Percentiles rank a stretch among this genome's conserved stretches.
phyloP scores from a whole-genome alignment of 495 filamentous ascomycete species.

The Daldinia grandis region DNA sequence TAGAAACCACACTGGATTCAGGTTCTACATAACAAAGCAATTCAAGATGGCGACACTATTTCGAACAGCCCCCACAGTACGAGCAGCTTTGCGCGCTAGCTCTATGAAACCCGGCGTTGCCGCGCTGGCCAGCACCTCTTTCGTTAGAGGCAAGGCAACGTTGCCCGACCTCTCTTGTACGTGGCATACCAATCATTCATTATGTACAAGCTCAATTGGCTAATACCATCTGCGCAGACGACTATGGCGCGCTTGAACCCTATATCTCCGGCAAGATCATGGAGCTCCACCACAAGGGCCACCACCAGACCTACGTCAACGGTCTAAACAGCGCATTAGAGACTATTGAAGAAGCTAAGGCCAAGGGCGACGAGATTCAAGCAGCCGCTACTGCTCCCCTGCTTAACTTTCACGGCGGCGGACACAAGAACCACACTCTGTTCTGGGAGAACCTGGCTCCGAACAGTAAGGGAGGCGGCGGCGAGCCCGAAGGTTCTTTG shows the following conservation, averaged over 20 bases:
- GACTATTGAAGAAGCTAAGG: constrained; percentile 66
- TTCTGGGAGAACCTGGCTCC: constrained; percentile 99
- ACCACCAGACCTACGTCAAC: constrained; percentile 83
- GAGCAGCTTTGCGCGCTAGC: constrained; percentile 55
- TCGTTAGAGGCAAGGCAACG: constrained; percentile 86
- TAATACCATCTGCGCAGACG: constrained; percentile 60
- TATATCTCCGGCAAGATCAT: constrained; percentile 97
- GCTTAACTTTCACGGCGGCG: constrained; percentile 97
- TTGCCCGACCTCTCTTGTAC: constrained; percentile 94
- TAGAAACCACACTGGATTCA: neutral
- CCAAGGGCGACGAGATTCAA: constrained; percentile 65
- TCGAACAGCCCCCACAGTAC: constrained; percentile 57
- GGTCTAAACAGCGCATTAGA: constrained; percentile 71
- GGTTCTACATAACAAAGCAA: neutral
- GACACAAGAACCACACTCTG: constrained; percentile 91
- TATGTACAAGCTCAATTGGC: neutral
- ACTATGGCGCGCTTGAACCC: constrained; percentile 93
- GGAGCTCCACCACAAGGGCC: constrained; percentile 86
- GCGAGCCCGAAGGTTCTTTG: constrained; percentile 69
- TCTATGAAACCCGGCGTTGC: constrained; percentile 55
- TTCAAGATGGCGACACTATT: constrained; percentile 62
- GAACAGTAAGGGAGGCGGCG: constrained; percentile 71
- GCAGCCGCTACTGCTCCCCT: constrained; percentile 84
- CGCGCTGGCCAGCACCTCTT: constrained; percentile 73
- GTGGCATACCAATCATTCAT: constrained; percentile 41